Evolutionary conservation across 768 basidiomycete genomes (phyloP).

Genomic region (Pilatotrama ljubarskyi): DNA sequence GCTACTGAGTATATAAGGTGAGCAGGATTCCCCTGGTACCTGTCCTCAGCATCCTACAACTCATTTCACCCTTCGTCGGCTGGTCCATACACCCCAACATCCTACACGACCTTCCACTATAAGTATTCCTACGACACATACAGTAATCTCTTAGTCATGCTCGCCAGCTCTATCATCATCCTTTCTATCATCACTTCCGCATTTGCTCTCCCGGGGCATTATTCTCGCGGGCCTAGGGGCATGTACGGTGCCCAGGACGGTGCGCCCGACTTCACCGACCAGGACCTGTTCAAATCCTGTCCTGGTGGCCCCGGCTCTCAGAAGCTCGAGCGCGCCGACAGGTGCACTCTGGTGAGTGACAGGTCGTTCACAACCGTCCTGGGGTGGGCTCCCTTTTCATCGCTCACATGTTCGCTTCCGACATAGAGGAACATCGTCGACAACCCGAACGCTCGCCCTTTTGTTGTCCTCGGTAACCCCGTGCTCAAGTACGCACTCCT

Average conservation of each 20-base stretch:
- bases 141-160: not conserved
- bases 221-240: not conserved
- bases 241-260: not conserved
- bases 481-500: slow-evolving; percentile 8
- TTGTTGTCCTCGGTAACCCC: slow-evolving; percentile 15
- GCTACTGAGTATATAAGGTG: no score
- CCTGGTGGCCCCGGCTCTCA: slow-evolving; percentile 16
- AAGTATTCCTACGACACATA: not conserved
- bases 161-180: not conserved
- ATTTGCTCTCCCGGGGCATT: not conserved
- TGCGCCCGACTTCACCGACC: not conserved
- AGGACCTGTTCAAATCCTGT: slow-evolving; percentile 16
- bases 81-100: no score
- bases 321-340: slow-evolving; percentile 7
- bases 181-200: not conserved
- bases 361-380: not conserved
- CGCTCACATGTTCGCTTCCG: not conserved
- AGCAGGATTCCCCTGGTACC: no score
- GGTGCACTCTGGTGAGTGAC: slow-evolving; percentile 10
- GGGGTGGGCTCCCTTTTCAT: no score
- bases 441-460: slow-evolving; percentile 11
- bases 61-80: no score
- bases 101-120: no score
- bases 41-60: no score
- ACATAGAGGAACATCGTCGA: slow-evolving; percentile 9